phyloP scores from a whole-genome alignment of 2,329 filamentous ascomycete species.

The Scytalidium lignicola region DNA sequence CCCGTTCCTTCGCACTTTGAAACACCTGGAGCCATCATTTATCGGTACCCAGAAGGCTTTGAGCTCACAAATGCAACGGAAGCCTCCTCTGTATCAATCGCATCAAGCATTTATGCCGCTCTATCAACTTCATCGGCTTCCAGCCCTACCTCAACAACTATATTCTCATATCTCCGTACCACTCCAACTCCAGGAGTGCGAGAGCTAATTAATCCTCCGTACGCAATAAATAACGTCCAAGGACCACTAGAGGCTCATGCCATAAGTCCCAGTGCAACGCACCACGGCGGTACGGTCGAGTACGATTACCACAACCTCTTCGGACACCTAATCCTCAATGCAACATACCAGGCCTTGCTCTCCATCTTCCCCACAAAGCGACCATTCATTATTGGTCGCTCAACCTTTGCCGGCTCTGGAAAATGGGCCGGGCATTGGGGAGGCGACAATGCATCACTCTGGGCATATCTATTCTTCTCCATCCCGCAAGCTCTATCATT shows the following conservation, averaged over 20 bases:
- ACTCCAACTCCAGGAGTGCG: slow-evolving; percentile 58
- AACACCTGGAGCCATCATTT: slow-evolving; percentile 54
- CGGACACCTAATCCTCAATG: slow-evolving; percentile 69
- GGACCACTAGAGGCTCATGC: slow-evolving; percentile 70
- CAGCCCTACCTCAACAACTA: slow-evolving; percentile 26
- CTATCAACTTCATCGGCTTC: slow-evolving; percentile 25
- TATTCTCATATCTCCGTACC: slow-evolving; percentile 48
- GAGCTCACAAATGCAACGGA: slow-evolving; percentile 64
- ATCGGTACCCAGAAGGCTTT: slow-evolving; percentile 64
- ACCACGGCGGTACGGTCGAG: slow-evolving; percentile 65
- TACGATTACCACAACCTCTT: slow-evolving; percentile 83
- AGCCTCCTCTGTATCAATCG: slow-evolving; percentile 53
- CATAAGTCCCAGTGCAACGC: slow-evolving; percentile 71
- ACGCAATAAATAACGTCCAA: slow-evolving; percentile 68
- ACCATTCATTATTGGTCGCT: slow-evolving; percentile 79
- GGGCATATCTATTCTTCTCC: slow-evolving; percentile 69
- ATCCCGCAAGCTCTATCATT: slow-evolving; percentile 76
- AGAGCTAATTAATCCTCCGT: slow-evolving; percentile 69
- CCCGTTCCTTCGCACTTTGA: slow-evolving; percentile 61
- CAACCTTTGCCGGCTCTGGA: slow-evolving; percentile 73
- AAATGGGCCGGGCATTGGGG: slow-evolving; percentile 79
- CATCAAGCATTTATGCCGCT: slow-evolving; percentile 43
- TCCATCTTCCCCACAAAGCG: slow-evolving; percentile 51
- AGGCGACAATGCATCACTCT: slow-evolving; percentile 67
- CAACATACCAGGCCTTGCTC: slow-evolving; percentile 52